These are phyloP conservation scores for Exophiala oligosperma DNA, from an alignment of 2,329 filamentous ascomycete genomes.

Conservation along the genomic window DNA sequence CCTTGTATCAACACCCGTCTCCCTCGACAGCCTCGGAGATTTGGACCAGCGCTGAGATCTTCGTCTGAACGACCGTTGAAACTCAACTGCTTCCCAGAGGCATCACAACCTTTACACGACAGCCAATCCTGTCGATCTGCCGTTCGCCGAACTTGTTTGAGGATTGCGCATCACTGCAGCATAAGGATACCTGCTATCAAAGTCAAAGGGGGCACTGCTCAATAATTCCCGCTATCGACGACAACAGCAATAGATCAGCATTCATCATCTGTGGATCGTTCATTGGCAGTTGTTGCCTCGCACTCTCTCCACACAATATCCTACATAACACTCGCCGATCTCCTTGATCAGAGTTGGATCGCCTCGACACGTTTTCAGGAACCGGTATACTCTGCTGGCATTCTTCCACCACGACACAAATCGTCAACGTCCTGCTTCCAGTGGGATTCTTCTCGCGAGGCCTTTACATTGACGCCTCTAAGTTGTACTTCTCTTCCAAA, in stretches of 20 bases:
- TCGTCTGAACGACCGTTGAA: constrained; percentile 10
- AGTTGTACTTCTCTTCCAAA: neutral
- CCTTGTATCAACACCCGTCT: too few relatives aligned
- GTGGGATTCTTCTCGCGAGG: neutral
- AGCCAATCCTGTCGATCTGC: constrained; percentile 26
- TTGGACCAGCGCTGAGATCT: neutral
- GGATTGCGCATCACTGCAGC: constrained; percentile 12
- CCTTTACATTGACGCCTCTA: neutral
- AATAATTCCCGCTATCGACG: constrained; percentile 18
- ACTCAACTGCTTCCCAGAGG: neutral
- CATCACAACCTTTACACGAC: constrained; percentile 7
- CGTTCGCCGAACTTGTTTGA: constrained; percentile 27
- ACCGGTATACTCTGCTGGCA: constrained; percentile 12
- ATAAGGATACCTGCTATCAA: constrained; percentile 18
- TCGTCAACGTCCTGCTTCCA: neutral
- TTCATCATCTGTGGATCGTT: constrained; percentile 18
- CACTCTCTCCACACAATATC: constrained; percentile 20
- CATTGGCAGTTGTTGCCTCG: constrained; percentile 19
- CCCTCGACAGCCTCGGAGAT: neutral
- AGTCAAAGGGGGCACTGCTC: constrained; percentile 26
- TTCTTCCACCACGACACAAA: neutral
- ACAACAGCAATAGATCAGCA: constrained; percentile 25
- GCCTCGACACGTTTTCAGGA: constrained; percentile 11
- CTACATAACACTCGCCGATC: constrained; percentile 30
- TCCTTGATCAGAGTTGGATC: constrained; percentile 19